phyloP scores from a whole-genome alignment of 2,329 filamentous ascomycete species.

The Trichothecium sympodiale region DNA sequence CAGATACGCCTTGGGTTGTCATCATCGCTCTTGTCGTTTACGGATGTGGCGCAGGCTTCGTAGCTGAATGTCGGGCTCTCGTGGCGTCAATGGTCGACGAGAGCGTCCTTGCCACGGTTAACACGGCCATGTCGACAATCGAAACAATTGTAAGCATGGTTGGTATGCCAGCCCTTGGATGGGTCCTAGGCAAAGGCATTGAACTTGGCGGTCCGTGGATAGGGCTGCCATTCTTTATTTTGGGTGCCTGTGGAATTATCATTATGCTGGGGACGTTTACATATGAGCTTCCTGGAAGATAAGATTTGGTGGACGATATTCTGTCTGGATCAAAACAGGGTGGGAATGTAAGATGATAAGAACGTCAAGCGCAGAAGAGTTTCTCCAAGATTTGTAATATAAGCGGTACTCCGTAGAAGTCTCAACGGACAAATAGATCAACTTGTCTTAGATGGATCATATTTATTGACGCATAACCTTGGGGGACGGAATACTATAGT shows the following conservation, averaged over 20 bases:
- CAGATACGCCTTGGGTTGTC: slow-evolving; percentile 22
- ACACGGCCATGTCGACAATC: slow-evolving; percentile 37
- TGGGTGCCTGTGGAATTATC: slow-evolving; percentile 19
- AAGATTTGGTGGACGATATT: no score
- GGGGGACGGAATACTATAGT: no score
- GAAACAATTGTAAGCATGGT: slow-evolving; percentile 37
- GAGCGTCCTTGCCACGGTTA: slow-evolving; percentile 41
- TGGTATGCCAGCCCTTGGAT: slow-evolving; percentile 33
- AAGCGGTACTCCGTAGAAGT: no score
- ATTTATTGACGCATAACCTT: no score
- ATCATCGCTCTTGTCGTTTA: slow-evolving; percentile 30
- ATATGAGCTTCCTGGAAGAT: no score
- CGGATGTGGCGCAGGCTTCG: slow-evolving; percentile 32
- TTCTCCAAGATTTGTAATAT: no score
- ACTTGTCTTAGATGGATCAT: no score
- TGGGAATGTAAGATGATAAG: no score
- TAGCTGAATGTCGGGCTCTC: slow-evolving; percentile 32
- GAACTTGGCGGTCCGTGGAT: slow-evolving; percentile 33
- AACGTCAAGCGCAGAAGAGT: no score
- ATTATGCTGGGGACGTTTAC: slow-evolving; percentile 18
- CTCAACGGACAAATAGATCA: no score
- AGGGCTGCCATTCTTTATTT: slow-evolving; percentile 35
- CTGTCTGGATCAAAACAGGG: no score
- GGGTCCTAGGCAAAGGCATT: slow-evolving; percentile 33
- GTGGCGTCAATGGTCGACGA: slow-evolving; percentile 42